These are phyloP conservation scores for Boletus vermiculosoides DNA, from an alignment of 768 basidiomycete species.

Conservation along the genomic window DNA sequence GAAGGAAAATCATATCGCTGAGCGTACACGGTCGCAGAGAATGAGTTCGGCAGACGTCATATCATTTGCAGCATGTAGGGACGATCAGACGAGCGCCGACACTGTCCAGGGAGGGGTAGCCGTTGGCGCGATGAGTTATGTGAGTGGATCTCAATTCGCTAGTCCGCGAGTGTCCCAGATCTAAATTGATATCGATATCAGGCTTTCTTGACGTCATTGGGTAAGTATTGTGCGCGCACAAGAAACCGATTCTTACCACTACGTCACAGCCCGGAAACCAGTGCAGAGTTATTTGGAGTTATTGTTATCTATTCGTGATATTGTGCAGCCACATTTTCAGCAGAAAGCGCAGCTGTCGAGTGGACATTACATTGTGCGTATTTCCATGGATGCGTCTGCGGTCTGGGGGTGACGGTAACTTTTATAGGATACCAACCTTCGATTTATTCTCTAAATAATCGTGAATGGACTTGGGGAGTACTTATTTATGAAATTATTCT, in stretches of 20 bases:
- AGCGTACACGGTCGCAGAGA: constrained; percentile 39
- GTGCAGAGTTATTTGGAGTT: constrained; percentile 66
- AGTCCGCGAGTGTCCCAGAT: not conserved
- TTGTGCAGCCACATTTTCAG: constrained; percentile 57
- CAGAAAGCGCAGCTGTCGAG: constrained; percentile 75
- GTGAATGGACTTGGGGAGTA: not conserved
- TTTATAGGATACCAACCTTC: constrained; percentile 29
- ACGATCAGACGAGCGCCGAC: constrained; percentile 72
- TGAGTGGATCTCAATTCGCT: constrained; percentile 34
- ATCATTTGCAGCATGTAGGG: constrained; percentile 69
- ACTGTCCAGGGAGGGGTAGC: constrained; percentile 61
- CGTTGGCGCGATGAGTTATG: constrained; percentile 79
- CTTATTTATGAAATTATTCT: constrained; percentile 6
- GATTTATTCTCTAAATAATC: constrained; percentile 29
- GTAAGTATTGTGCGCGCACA: constrained; percentile 23
- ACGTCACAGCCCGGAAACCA: constrained; percentile 42
- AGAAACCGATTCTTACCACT: not conserved
- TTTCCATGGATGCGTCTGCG: not conserved
- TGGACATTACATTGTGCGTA: constrained; percentile 61
- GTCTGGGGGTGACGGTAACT: not conserved
- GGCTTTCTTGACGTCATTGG: constrained; percentile 60
- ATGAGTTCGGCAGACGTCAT: constrained; percentile 78
- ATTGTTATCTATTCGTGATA: constrained; percentile 54
- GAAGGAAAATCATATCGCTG: constrained; percentile 43
- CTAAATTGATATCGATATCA: constrained; percentile 24